Conservation (phyloP, 441 rosid species). For the Daphne laureola region DNA sequence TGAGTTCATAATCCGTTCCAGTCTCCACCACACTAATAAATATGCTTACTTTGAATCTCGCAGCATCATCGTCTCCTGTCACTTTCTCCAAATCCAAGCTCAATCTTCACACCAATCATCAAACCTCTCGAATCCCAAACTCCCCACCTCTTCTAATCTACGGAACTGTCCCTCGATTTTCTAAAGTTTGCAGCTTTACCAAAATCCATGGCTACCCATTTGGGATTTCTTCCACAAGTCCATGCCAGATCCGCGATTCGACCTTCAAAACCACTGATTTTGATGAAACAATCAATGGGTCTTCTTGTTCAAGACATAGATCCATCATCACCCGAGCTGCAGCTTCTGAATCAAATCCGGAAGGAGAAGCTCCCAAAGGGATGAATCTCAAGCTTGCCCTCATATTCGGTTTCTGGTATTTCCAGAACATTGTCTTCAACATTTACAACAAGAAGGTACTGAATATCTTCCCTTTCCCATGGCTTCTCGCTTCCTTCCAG, state of each 20-base stretch:
- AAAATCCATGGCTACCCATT: constrained; percentile 12
- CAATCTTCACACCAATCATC: constrained; percentile 24
- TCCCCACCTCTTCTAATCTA: constrained; percentile 22
- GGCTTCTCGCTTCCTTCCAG: constrained; percentile 98
- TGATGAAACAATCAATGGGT: constrained; percentile 12
- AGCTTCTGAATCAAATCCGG: constrained; percentile 42
- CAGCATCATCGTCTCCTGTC: constrained; percentile 25
- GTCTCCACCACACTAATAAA: constrained; percentile 4
- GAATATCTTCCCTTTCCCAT: constrained; percentile 84
- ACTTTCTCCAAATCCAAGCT: constrained; percentile 29
- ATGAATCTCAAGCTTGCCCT: constrained; percentile 52
- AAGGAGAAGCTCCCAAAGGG: constrained; percentile 33
- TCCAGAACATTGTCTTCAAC: constrained; percentile 87
- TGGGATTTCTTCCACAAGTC: constrained; percentile 16
- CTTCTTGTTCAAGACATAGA: constrained; percentile 25
- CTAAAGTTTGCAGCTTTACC: constrained; percentile 17
- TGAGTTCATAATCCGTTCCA: constrained; percentile 10
- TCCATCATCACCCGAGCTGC: constrained; percentile 32
- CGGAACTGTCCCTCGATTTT: constrained; percentile 14
- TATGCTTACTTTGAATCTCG: constrained; percentile 37
- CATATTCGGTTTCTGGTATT: constrained; percentile 83
- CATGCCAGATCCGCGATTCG: constrained; percentile 28
- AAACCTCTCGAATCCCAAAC: constrained; percentile 14
- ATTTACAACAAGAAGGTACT: constrained; percentile 86
- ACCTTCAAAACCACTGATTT: constrained; percentile 20